These are phyloP conservation scores for Chenopodium album DNA, from an alignment of 148 eudicot species.

Conservation along the genomic window DNA sequence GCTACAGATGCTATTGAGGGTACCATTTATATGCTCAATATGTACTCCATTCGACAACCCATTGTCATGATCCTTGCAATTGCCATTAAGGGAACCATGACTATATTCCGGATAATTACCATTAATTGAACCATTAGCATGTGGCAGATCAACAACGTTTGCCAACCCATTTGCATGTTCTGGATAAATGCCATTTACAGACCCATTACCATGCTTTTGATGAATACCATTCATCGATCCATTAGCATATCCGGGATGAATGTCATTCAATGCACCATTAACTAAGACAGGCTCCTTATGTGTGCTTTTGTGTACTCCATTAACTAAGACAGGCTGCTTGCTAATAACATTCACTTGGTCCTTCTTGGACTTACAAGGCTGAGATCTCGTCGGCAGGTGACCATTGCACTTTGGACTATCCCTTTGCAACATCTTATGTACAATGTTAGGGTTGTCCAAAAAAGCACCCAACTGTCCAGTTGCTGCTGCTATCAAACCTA, in stretches of 20 bases:
- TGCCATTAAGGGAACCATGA: constrained; percentile 23
- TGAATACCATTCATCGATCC: constrained; percentile 6
- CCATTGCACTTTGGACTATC: constrained; percentile 37
- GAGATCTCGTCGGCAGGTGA: constrained; percentile 33
- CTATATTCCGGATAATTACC: constrained; percentile 17
- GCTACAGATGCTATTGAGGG: constrained; percentile 25
- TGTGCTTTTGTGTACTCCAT: constrained; percentile 15
- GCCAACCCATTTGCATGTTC: constrained; percentile 11
- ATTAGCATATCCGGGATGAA: constrained; percentile 15
- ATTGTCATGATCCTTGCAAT: constrained; percentile 24
- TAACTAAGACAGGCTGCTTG: constrained; percentile 17
- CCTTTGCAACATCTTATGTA: constrained; percentile 25
- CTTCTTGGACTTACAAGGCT: constrained; percentile 29
- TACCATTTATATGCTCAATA: constrained; percentile 21
- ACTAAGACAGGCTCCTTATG: constrained; percentile 14
- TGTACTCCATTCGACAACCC: constrained; percentile 18
- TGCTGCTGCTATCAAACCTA: constrained; percentile 91
- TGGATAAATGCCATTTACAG: neutral
- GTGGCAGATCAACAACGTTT: constrained; percentile 5
- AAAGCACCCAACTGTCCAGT: constrained; percentile 62
- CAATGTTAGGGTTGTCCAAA: constrained; percentile 29
- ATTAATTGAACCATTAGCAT: constrained; percentile 1
- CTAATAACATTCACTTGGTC: constrained; percentile 25
- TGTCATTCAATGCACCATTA: constrained; percentile 12
- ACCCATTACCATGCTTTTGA: constrained; percentile 11